Evolutionary conservation across 345 rosid genomes (phyloP).

Genomic region (Citrus australasica): DNA sequence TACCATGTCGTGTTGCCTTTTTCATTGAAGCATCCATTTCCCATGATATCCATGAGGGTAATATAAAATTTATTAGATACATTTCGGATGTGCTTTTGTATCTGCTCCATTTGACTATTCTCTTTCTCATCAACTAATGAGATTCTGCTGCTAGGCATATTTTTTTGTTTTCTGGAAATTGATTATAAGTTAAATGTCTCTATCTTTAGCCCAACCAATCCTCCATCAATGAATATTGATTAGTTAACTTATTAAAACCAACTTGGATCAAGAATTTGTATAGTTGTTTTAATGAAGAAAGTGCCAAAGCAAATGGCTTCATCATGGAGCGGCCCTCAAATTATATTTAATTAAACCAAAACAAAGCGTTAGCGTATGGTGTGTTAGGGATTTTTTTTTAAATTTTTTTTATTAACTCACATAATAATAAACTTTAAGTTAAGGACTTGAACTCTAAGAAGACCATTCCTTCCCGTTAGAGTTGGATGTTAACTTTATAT

Average conservation of each 20-base stretch:
- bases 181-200: background rate
- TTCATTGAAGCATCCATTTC: slow-evolving; percentile 6
- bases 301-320: background rate
- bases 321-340: background rate
- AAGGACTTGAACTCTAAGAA: too few species aligned
- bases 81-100: slow-evolving; percentile 10
- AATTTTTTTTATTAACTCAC: too few species aligned
- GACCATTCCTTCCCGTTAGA: too few species aligned
- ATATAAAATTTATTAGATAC: background rate
- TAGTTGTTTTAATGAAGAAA: too few species aligned
- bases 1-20: background rate
- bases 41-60: slow-evolving; percentile 12
- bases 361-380: too few species aligned
- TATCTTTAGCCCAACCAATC: background rate
- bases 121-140: background rate
- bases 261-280: background rate
- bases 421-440: too few species aligned
- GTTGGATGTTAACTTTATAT: too few species aligned
- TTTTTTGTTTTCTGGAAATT: background rate
- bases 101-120: slow-evolving; percentile 20
- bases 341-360: too few species aligned
- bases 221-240: background rate
- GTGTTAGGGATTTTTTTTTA: too few species aligned
- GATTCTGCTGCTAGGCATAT: background rate
- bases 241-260: background rate